Percentiles rank a stretch among this genome's conserved stretches.
Evolutionary conservation across 148 eudicot species (phyloP).

Genomic region (Rhododendron kiyosumense): DNA sequence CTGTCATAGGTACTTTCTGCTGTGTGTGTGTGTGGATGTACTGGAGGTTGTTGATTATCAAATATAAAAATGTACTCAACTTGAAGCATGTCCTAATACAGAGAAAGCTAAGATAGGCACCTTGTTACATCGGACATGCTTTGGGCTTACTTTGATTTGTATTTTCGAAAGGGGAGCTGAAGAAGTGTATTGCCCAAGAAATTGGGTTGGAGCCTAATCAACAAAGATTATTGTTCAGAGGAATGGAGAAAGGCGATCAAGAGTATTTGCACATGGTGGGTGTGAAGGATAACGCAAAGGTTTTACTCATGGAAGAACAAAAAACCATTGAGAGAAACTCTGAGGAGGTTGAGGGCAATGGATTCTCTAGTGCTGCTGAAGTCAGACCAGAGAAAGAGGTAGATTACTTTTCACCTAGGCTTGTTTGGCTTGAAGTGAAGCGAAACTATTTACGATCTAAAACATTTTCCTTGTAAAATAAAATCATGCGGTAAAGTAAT

Average conservation of each 20-base stretch:
- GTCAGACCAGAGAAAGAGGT: slow-evolving; percentile 9
- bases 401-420: neutral
- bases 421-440: neutral
- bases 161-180: slow-evolving; percentile 52
- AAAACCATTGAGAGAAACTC: slow-evolving; percentile 36
- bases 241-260: slow-evolving; percentile 68
- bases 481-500: neutral
- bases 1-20: neutral
- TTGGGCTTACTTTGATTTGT: slow-evolving; percentile 5
- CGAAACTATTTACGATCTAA: neutral
- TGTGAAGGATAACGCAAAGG: slow-evolving; percentile 68
- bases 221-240: slow-evolving; percentile 67
- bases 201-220: slow-evolving; percentile 60
- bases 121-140: neutral
- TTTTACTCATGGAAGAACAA: slow-evolving; percentile 61
- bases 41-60: neutral
- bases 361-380: slow-evolving; percentile 7
- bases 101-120: neutral
- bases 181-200: slow-evolving; percentile 45
- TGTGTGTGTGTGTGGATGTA: neutral
- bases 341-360: slow-evolving; percentile 36
- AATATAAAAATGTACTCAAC: neutral
- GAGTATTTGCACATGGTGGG: slow-evolving; percentile 59
- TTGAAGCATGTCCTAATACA: neutral
- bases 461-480: neutral